These are phyloP conservation scores for Sporothrix euskadiensis DNA, from an alignment of 2,329 filamentous ascomycete species.

Conservation along the genomic window DNA sequence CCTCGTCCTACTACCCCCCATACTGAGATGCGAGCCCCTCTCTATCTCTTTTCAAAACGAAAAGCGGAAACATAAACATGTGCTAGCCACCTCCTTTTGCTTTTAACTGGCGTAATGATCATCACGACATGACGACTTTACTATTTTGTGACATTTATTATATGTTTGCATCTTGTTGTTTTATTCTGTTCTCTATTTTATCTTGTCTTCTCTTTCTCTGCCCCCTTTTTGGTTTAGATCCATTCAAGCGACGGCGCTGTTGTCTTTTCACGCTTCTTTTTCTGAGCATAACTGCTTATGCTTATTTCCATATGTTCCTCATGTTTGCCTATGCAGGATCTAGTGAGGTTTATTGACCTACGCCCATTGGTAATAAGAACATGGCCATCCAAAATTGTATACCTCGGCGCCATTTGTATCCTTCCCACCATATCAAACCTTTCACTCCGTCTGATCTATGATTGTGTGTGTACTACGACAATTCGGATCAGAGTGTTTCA, in stretches of 20 bases:
- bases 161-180: not conserved
- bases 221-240: slow-evolving; percentile 10
- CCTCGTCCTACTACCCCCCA: slow-evolving; percentile 26
- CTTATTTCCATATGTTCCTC: not conserved
- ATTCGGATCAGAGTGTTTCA: not conserved
- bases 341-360: not conserved
- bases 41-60: not conserved
- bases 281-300: not conserved
- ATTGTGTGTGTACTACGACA: not conserved
- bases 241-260: slow-evolving; percentile 15
- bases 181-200: not conserved
- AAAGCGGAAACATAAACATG: not conserved
- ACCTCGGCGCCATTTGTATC: not conserved
- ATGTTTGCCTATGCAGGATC: not conserved
- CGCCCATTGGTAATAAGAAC: not conserved
- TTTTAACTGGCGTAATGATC: not conserved
- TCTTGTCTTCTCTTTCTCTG: not conserved
- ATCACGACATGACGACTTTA: not conserved
- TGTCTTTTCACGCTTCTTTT: not conserved
- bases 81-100: not conserved
- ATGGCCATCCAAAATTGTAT: not conserved
- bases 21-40: slow-evolving; percentile 22
- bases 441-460: not conserved
- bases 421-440: not conserved
- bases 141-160: not conserved